Percentiles rank a stretch among this genome's conserved stretches.
These are phyloP conservation scores for Zoysia japonica DNA, from an alignment of 176 grass and related monocot species.

Conservation along the genomic window DNA sequence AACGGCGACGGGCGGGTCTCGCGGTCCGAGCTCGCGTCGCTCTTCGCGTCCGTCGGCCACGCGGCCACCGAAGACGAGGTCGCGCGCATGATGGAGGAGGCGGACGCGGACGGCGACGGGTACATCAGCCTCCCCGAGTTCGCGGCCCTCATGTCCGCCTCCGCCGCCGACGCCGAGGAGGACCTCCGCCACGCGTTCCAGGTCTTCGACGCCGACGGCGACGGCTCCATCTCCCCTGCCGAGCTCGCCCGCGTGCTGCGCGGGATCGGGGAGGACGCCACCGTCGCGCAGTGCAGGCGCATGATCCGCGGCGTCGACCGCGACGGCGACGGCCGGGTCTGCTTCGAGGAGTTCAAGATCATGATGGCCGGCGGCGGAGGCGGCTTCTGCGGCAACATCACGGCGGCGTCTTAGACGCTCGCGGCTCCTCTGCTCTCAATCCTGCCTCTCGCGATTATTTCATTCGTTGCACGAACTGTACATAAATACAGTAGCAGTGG, in stretches of 20 bases:
- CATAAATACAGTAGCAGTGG: not conserved
- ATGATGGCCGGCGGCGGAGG: constrained; percentile 69
- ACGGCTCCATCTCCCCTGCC: constrained; percentile 72
- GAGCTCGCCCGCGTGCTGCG: constrained; percentile 69
- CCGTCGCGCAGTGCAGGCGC: constrained; percentile 75
- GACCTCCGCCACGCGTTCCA: constrained; percentile 78
- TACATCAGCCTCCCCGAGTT: constrained; percentile 87
- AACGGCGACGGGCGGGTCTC: constrained; percentile 89
- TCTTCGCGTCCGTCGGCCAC: constrained; percentile 70
- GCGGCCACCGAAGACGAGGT: constrained; percentile 62
- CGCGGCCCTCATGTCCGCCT: constrained; percentile 51
- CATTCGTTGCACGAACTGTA: not conserved
- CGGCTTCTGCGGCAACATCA: constrained; percentile 6
- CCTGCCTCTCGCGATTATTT: not conserved
- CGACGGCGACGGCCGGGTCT: constrained; percentile 74
- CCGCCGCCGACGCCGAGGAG: constrained; percentile 51
- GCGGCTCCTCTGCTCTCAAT: not conserved
- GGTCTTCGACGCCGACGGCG: constrained; percentile 78
- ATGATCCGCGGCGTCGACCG: constrained; percentile 93
- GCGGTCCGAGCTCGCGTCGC: constrained; percentile 56
- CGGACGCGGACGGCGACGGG: constrained; percentile 81
- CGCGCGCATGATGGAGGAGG: constrained; percentile 78
- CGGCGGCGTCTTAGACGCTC: not conserved
- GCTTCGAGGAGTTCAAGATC: constrained; percentile 90
- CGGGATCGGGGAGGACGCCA: constrained; percentile 66